These are phyloP conservation scores for Silybum marianum DNA, from an alignment of 129 eudicot species.

Conservation along the genomic window DNA sequence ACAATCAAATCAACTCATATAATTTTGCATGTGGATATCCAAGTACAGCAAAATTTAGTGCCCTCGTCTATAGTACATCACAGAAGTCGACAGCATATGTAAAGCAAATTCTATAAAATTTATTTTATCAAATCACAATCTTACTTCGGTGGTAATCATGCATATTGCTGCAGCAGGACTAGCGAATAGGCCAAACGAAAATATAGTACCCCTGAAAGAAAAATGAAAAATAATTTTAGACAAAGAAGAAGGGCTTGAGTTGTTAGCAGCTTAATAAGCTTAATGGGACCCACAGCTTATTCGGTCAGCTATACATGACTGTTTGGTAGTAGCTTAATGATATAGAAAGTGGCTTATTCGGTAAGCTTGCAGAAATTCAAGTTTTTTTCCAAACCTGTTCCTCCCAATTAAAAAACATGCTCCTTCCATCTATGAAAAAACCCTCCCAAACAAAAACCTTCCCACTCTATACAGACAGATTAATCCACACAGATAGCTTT, in stretches of 20 bases:
- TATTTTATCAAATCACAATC: conserved; percentile 18
- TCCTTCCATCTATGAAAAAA: not conserved
- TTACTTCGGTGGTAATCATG: conserved; percentile 58
- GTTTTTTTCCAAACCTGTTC: not conserved
- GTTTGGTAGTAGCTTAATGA: too few relatives aligned
- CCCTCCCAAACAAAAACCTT: not conserved
- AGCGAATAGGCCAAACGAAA: conserved; percentile 56
- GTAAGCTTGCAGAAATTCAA: not conserved
- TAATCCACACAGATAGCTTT: not conserved
- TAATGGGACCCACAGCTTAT: not conserved
- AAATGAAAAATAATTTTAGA: not conserved
- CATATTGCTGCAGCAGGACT: conserved; percentile 60
- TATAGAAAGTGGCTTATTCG: too few relatives aligned
- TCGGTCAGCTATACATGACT: not conserved
- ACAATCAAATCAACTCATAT: not conserved
- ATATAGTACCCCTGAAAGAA: conserved; percentile 61
- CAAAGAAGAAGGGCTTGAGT: not conserved
- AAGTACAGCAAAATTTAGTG: not conserved
- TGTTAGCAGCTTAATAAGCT: not conserved
- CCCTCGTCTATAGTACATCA: not conserved
- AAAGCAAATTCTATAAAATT: not conserved
- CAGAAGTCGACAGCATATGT: not conserved
- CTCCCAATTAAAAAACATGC: not conserved
- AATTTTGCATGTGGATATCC: not conserved
- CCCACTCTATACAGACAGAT: not conserved